These are phyloP conservation scores for Gossypium australe DNA, from an alignment of 345 rosid species.

Conservation along the genomic window DNA sequence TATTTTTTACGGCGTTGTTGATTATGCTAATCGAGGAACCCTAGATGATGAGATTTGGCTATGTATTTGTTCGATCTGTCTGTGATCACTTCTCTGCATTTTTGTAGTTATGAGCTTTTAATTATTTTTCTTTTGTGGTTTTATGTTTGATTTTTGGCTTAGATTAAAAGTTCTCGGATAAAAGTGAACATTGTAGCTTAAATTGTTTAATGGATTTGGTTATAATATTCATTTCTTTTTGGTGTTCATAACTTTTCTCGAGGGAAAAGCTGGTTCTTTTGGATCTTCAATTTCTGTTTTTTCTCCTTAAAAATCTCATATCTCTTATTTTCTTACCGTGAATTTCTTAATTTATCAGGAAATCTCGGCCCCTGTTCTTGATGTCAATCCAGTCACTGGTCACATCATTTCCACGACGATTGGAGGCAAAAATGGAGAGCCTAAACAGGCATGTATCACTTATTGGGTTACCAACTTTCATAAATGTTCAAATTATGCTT, in stretches of 20 bases:
- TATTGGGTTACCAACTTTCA: too few relatives aligned
- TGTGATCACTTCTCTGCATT: slow-evolving; percentile 6
- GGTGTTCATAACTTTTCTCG: slow-evolving; percentile 8
- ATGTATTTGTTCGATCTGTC: slow-evolving; percentile 20
- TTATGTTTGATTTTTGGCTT: slow-evolving; percentile 12
- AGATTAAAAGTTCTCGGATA: background rate
- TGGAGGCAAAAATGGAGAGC: slow-evolving; percentile 91
- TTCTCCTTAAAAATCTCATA: background rate
- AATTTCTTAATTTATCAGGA: slow-evolving; percentile 40
- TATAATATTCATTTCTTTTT: background rate
- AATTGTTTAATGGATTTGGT: background rate
- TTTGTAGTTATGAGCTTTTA: background rate
- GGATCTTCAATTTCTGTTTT: background rate
- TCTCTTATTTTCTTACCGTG: background rate
- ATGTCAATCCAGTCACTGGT: slow-evolving; percentile 72
- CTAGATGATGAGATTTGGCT: background rate
- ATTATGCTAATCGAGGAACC: background rate
- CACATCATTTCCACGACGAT: slow-evolving; percentile 85
- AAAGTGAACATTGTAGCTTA: background rate
- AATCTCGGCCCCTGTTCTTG: slow-evolving; percentile 59
- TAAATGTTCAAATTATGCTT: background rate
- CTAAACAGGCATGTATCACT: slow-evolving; percentile 44
- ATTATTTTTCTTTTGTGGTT: background rate
- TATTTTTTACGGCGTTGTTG: background rate
- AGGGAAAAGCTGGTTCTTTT: background rate